These are phyloP conservation scores for Aschersonia sp. DNA, from an alignment of 2,329 filamentous ascomycete species.

Conservation along the genomic window DNA sequence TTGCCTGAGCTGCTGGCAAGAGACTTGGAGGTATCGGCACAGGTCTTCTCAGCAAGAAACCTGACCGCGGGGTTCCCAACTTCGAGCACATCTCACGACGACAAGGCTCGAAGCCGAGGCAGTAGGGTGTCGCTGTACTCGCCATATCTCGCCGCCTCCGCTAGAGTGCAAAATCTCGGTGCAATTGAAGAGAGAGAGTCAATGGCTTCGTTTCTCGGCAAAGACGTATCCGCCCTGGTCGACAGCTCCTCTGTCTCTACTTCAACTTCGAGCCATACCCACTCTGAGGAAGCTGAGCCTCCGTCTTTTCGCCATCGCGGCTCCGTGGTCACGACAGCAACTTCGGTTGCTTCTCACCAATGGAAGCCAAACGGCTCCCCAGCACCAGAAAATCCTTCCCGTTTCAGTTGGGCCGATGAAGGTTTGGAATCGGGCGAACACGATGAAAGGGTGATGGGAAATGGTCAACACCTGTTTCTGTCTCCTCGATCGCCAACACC, in stretches of 20 bases:
- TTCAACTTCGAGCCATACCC: conserved; percentile 15
- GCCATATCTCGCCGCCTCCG: conserved; percentile 15
- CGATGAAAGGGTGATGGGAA: conserved; percentile 2
- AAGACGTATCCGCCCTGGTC: conserved; percentile 8
- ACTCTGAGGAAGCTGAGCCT: conserved; percentile 16
- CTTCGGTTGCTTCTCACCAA: conserved; percentile 18
- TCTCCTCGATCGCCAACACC: conserved; percentile 18
- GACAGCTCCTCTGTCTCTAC: conserved; percentile 18
- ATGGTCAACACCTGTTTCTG: conserved; percentile 6
- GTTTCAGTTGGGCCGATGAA: conserved; percentile 22
- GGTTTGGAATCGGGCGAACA: conserved; percentile 19
- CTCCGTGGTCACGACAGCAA: conserved; percentile 20
- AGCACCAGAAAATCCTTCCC: conserved; percentile 8
- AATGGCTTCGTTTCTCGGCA: conserved; percentile 18
- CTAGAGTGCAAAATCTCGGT: conserved; percentile 15
- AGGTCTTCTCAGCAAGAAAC: conserved; percentile 32
- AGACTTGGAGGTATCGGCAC: conserved; percentile 34
- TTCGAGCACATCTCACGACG: conserved; percentile 17
- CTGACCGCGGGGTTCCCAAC: conserved; percentile 37
- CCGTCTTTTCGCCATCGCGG: conserved; percentile 18
- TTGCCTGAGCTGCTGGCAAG: conserved; percentile 41
- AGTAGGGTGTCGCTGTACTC: conserved; percentile 7
- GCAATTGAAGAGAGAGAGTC: conserved; percentile 22
- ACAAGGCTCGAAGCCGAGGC: conserved; percentile 7
- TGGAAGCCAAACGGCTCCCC: conserved; percentile 10